Evolutionary conservation across 208 protist species (phyloP).

Genomic region (Histomonas meleagridis): DNA sequence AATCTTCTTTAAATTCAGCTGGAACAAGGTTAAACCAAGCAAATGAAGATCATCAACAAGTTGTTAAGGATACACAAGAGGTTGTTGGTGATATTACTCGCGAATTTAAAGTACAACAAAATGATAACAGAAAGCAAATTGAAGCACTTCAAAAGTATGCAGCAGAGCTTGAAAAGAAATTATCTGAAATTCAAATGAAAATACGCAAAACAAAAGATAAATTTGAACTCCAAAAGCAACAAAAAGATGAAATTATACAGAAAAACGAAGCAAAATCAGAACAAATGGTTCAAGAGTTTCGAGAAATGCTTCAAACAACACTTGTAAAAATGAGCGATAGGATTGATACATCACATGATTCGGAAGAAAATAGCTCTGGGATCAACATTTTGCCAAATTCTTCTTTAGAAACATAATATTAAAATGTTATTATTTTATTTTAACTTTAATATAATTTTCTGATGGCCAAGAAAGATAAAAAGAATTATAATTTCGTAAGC

Average conservation of each 20-base stretch:
- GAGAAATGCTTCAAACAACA: constrained; percentile 11
- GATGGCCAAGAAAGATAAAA: no score
- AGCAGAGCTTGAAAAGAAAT: not conserved
- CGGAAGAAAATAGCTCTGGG: constrained; percentile 16
- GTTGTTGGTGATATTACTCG: constrained; percentile 35
- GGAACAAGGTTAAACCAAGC: not conserved
- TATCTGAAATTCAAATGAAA: not conserved
- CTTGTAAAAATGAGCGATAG: constrained; percentile 34
- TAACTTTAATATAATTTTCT: no score
- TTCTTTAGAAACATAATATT: no score
- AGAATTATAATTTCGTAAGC: no score
- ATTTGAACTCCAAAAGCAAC: not conserved
- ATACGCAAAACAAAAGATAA: not conserved
- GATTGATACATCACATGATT: constrained; percentile 29
- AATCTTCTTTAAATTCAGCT: not conserved
- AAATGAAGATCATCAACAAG: not conserved
- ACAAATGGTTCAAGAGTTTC: constrained; percentile 34
- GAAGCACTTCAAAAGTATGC: not conserved
- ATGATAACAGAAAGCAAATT: not conserved
- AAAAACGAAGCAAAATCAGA: constrained; percentile 27
- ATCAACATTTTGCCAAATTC: no score
- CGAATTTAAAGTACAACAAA: constrained; percentile 36
- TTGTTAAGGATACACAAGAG: not conserved
- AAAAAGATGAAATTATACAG: constrained; percentile 31
- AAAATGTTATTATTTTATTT: no score